Conservation (phyloP, 2,329 filamentous ascomycete genomes). For the Chaetomiaceae sp. region DNA sequence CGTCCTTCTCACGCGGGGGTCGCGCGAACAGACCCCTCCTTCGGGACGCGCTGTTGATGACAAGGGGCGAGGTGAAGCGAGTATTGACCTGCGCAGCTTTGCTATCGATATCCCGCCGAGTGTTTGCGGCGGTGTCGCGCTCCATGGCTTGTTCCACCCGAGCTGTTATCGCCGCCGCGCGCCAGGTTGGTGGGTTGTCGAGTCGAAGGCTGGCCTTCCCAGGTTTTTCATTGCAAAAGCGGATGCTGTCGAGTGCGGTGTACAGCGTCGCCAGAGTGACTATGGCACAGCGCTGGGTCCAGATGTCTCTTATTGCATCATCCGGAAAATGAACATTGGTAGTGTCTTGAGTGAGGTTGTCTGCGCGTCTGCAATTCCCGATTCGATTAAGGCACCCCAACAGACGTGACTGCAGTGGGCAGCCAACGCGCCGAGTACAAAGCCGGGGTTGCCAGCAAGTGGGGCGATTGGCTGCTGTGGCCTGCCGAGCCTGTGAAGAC, state of each 20-base stretch:
- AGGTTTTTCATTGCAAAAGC: too few species aligned
- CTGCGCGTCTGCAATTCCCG: too few species aligned
- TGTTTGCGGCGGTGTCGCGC: conserved; percentile 18
- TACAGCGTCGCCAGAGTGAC: conserved; percentile 1
- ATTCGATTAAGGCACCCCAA: too few species aligned
- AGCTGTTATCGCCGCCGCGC: neutral
- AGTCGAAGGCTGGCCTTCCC: neutral
- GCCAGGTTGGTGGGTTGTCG: neutral
- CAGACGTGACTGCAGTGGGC: too few species aligned
- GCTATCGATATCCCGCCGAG: conserved; percentile 5
- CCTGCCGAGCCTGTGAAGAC: too few species aligned
- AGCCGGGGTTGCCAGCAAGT: too few species aligned
- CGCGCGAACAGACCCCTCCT: conserved; percentile 36
- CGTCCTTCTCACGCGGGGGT: conserved; percentile 19
- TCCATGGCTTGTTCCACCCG: conserved; percentile 20
- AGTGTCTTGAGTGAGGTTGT: too few species aligned
- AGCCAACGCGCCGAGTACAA: too few species aligned
- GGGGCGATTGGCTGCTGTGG: too few species aligned
- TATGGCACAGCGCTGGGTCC: neutral
- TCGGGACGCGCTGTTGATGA: conserved; percentile 35
- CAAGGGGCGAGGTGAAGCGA: conserved; percentile 27
- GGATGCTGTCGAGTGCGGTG: too few species aligned
- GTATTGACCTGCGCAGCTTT: conserved; percentile 22
- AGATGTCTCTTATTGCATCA: conserved; percentile 3
- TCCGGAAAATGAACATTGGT: neutral